Evolutionary conservation across 2,329 filamentous ascomycete genomes (phyloP).

Genomic region (Uncinocarpus reesii): DNA sequence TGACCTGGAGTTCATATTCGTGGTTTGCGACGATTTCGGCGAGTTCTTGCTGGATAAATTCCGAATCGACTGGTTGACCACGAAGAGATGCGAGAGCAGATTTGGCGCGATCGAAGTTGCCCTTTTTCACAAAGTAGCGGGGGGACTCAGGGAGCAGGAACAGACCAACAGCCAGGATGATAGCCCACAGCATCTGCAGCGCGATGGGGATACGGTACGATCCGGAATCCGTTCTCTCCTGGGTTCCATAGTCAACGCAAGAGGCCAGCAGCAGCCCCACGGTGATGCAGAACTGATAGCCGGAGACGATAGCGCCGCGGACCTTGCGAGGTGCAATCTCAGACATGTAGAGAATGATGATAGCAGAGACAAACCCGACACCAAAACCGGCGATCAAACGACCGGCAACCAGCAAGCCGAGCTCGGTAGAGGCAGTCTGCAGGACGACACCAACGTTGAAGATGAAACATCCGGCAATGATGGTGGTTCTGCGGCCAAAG

Average conservation of each 20-base stretch:
- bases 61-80: constrained; percentile 60
- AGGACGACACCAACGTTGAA: constrained; percentile 60
- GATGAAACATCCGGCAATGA: constrained; percentile 60
- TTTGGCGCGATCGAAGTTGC: constrained; percentile 55
- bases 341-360: constrained; percentile 79
- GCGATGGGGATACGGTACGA: constrained; percentile 73
- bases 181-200: constrained; percentile 69
- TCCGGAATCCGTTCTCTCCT: constrained; percentile 51
- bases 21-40: constrained; percentile 82
- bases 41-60: constrained; percentile 67
- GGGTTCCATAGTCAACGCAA: constrained; percentile 61
- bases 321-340: constrained; percentile 66
- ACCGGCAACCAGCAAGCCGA: constrained; percentile 58
- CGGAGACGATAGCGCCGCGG: constrained; percentile 66
- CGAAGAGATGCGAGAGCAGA: constrained; percentile 56
- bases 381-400: constrained; percentile 66
- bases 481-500: constrained; percentile 54
- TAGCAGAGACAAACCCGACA: constrained; percentile 70
- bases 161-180: constrained; percentile 63
- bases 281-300: constrained; percentile 76
- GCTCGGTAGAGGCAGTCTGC: constrained; percentile 48
- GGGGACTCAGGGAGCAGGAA: constrained; percentile 74
- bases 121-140: constrained; percentile 74
- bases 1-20: constrained; percentile 65
- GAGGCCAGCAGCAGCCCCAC: constrained; percentile 67